Base-by-base conservation (phyloP, 352 stramenopile genomes). In the Globisporangium okanoganense region DNA sequence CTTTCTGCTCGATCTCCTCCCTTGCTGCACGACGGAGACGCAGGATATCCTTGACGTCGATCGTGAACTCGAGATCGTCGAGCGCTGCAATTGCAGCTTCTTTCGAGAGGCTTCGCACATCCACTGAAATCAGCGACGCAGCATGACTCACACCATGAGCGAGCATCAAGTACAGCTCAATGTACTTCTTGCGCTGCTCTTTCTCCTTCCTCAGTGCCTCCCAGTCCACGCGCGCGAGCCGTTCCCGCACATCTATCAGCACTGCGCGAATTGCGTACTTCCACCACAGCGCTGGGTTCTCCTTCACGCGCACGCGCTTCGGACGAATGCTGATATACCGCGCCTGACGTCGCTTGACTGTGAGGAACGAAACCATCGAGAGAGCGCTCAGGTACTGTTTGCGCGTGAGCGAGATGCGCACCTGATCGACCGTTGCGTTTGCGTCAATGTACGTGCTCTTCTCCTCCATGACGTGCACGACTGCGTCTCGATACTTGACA, bases 381-480 rank as follows among this genome's bases (percentile, higher is more conserved):
- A 95, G 65, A 18, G 75, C 77, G 58, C 82, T 91, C 12, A 91
- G 59, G 49, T 95, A 95, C 53, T 95, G 85, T 36, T 81, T 66
- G 33, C 82, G 76, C 29, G 78, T 61, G 38, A 92, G 61, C 3
- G 72, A 75, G n/a, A 88, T 73, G 22, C 64, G 78, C 41, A 95
- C 90, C 41, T 89, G 71, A 55, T 95, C 85, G 10, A 95, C 75
- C n/a, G 38, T 75, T 6, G 83, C 82, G 45, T 78, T 76, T 1
- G 80, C 83, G 45, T 92, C 82, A 56, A 95, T 85, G 62, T 92
- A 95, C n/a, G 85, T 95, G 70, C 78, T 92, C 50, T 95, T 95
- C 55, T 95, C 85, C 43, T 92, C 76, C 69, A 95, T 87, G 24
- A 94, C 76, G 40, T 92, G 80, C 25, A 95, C 79, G 25, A 93